Evolutionary conservation across 2,329 filamentous ascomycete species (phyloP).

Genomic region (Xylaria hypoxylon): DNA sequence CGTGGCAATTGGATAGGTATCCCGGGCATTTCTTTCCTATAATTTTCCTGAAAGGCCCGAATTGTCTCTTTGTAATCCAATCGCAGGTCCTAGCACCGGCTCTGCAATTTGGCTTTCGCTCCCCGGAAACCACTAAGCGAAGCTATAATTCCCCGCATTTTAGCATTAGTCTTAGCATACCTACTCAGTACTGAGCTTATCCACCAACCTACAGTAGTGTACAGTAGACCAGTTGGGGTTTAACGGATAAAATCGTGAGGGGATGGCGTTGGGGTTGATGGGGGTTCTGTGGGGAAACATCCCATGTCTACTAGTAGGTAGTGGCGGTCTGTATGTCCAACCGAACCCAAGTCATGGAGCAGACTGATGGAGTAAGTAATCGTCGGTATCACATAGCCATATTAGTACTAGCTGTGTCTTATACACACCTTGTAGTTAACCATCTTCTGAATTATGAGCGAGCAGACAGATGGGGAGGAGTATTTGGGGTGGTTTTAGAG

Average conservation of each 20-base stretch:
- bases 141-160: conserved; percentile 33
- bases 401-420: not conserved
- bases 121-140: conserved; percentile 15
- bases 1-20: not conserved
- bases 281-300: not conserved
- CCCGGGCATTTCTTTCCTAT: conserved; percentile 2
- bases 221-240: conserved; percentile 11
- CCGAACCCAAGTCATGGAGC: too few species aligned
- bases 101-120: conserved; percentile 17
- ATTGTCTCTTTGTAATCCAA: conserved; percentile 13
- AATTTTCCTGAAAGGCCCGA: conserved; percentile 25
- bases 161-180: conserved; percentile 13
- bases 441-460: not conserved
- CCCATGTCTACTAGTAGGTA: too few species aligned
- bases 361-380: not conserved
- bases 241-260: conserved; percentile 25
- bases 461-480: not conserved
- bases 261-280: conserved; percentile 29
- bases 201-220: conserved; percentile 2
- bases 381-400: not conserved
- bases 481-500: not conserved
- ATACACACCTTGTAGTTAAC: not conserved
- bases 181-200: too few species aligned
- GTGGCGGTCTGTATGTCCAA: too few species aligned
- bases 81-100: conserved; percentile 11